A percentile compares a stretch with the other conserved stretches of the same genome.
Evolutionary conservation across 2,329 filamentous ascomycete species (phyloP).

Genomic region (Aspergillus fischeri): DNA sequence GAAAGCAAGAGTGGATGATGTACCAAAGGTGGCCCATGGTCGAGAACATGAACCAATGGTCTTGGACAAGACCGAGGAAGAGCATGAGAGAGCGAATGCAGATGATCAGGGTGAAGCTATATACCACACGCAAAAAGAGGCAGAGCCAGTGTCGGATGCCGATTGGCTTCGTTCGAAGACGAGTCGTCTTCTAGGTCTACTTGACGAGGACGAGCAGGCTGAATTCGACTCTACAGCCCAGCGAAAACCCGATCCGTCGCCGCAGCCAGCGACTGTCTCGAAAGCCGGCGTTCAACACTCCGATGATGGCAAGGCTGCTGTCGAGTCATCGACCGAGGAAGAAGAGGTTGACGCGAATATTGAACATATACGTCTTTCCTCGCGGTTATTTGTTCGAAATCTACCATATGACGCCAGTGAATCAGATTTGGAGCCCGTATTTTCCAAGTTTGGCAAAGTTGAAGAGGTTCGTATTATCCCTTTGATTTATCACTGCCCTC

Average conservation of each 20-base stretch:
- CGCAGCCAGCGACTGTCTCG: constrained; percentile 6
- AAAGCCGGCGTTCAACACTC: constrained; percentile 11
- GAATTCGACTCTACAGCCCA: constrained; percentile 37
- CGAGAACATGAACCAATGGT: constrained; percentile 21
- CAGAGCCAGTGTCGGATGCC: constrained; percentile 59
- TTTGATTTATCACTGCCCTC: constrained; percentile 6
- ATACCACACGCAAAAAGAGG: constrained; percentile 27
- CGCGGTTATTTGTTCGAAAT: constrained; percentile 83
- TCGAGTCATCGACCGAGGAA: constrained; percentile 6
- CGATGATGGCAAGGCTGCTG: constrained; percentile 9
- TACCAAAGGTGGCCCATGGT: not conserved
- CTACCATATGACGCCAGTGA: constrained; percentile 75
- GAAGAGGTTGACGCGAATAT: constrained; percentile 42
- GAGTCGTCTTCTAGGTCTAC: constrained; percentile 76
- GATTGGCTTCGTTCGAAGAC: constrained; percentile 92
- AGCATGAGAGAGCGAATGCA: constrained; percentile 14
- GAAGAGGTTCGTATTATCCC: constrained; percentile 71
- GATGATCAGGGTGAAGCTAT: constrained; percentile 17
- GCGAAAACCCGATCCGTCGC: constrained; percentile 12
- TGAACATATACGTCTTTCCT: constrained; percentile 65
- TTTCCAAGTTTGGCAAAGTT: constrained; percentile 66
- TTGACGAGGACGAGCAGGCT: constrained; percentile 60
- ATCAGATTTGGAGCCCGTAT: constrained; percentile 69
- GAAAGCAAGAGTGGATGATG: constrained; percentile 29
- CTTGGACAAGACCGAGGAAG: constrained; percentile 19